Evolutionary conservation across 1,139 yeast species (phyloP), one percentile per base, ranked within the genome.

Genomic region (Debaryomyces sp.): DNA sequence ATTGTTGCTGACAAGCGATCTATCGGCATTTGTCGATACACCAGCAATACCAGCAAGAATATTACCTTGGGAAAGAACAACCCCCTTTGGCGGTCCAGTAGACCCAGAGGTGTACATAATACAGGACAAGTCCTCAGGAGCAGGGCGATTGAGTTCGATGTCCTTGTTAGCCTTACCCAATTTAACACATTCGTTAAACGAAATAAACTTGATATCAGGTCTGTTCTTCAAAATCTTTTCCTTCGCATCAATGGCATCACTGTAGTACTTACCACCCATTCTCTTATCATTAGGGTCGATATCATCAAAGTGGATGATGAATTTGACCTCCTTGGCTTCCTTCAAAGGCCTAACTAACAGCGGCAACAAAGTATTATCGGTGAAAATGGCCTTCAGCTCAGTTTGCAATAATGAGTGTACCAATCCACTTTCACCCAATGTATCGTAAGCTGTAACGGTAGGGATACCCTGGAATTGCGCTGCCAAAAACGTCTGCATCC

Each of bases 41-140:
- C 99, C 99, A 50, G 86, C 95, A 41, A 89, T 68, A 60, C 96
- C 96, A 12, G 96, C 87, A 46, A 91, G 69, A 43, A 94, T 78
- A 66, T 91, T 91, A 50, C 73, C 76, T 63, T 94, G 95, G 45
- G 84, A 79, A 57, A 95, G 75, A 32, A 89, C 91, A 39, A 94
- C 99, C 71, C 99, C 99, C 77, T 94, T 94, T 62, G 99, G 99
- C 54, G 85, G 85, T 61, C 99, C 99, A 15, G 99, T 92, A 15
- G 98, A 91, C 46, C 99, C 99, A 0, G 98, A 92, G 23, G 99
- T 94, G 78, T 94, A 94, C 98, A 95, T 94, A 66, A 94, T 90
- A 75, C 97, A 89, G 38, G 94, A 83, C 48, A 86, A 64, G 61
- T 90, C 96, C n/a, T 82, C 82, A 9, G 95, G 82, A 53, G 74